Base-by-base conservation (phyloP, 495 filamentous ascomycete species). In the Xylaria palmicola region DNA sequence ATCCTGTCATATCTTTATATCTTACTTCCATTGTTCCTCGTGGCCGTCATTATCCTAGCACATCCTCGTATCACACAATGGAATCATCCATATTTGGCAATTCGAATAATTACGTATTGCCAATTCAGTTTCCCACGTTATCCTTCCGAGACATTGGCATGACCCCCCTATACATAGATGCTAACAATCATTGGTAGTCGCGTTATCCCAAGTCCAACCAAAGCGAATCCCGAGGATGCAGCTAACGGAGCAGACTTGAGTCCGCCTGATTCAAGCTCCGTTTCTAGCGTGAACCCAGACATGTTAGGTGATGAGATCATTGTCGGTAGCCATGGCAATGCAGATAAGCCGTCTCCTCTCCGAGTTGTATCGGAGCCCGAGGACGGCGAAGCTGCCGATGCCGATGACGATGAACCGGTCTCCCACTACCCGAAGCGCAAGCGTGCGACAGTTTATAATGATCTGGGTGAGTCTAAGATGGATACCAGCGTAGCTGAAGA, bases 371-470 rank as follows among this genome's bases (percentile, higher is more conserved):
- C 66, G 0, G 76, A 80, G 19, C 62, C 45, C 2, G 77, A 77
- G 6, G 71, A 58, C 13, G 55, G 27, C 8, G 56, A 58, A 32
- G 37, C 30, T 13, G 30, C 54, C 6, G 24, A 41, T n/a, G 56
- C 20, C 20, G 22, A 69, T 3, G 66, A 67, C 15, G 63, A 68
- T 17, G 57, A 70, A 6, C 64, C 69, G 2, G 56, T 69, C 7
- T 54, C 68, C 0, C 72, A 75, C 30, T 71, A 75, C 32, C 66
- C 72, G 0, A 85, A 83, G 68, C 76, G 82, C 30, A 85, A 85
- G 70, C 76, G 82, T 9, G 50, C 66, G 1, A 78, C 77, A 0
- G 40, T 71, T 36, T 77, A 78, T 58, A 71, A 71, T 45, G 74
- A 81, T 24, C 39, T 74, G 3, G 69, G 67, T 19, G 74, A 77